Percentiles rank a stretch among this genome's conserved stretches.
Conservation (phyloP, 345 rosid genomes). For the Iberis pinnata region DNA sequence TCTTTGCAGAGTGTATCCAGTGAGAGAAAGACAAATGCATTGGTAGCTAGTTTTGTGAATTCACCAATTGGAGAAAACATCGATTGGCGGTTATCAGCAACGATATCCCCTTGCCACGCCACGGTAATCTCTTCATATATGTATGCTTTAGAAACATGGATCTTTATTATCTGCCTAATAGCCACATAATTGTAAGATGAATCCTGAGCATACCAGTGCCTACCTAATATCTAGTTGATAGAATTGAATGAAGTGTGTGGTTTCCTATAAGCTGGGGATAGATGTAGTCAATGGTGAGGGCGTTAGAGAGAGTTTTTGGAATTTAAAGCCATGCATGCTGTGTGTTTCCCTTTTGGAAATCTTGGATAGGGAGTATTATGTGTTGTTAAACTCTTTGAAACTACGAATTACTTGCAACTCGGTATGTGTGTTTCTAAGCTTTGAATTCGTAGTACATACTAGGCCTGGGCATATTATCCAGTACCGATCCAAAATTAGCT, state of each 20-base stretch:
- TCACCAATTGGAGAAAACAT: constrained; percentile 86
- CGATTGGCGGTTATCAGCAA: constrained; percentile 92
- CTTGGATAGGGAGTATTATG: constrained; percentile 10
- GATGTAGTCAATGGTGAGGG: constrained; percentile 1
- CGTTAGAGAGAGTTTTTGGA: background rate
- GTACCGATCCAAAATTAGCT: too few relatives aligned
- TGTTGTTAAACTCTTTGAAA: constrained; percentile 3
- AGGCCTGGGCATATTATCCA: too few relatives aligned
- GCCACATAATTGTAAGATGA: constrained; percentile 6
- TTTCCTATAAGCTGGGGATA: constrained; percentile 12
- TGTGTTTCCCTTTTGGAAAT: constrained; percentile 5
- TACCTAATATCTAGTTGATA: constrained; percentile 17
- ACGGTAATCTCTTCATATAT: constrained; percentile 55
- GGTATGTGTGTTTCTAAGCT: constrained; percentile 9
- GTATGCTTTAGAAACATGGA: constrained; percentile 10
- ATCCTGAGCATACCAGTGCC: constrained; percentile 6
- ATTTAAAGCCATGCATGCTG: constrained; percentile 1
- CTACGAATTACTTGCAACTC: constrained; percentile 7
- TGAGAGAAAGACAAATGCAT: constrained; percentile 85
- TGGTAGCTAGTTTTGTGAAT: constrained; percentile 76
- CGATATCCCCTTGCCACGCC: constrained; percentile 93
- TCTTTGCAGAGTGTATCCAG: constrained; percentile 79
- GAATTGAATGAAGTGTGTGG: constrained; percentile 11
- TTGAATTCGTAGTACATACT: too few relatives aligned
- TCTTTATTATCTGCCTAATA: constrained; percentile 11